These are phyloP conservation scores for Coriaria nepalensis DNA, from an alignment of 306 rosid species.

Conservation along the genomic window DNA sequence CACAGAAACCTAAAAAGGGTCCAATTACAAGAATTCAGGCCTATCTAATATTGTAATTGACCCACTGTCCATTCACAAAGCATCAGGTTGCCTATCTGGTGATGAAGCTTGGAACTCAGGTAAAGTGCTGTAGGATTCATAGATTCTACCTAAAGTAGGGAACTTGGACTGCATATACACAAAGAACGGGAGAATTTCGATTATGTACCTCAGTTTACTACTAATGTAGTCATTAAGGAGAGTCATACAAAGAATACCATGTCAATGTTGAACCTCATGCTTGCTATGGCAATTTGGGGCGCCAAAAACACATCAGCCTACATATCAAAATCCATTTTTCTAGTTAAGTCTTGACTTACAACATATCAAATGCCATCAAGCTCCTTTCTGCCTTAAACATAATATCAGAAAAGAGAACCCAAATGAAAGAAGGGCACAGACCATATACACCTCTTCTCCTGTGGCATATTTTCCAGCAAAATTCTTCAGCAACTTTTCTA, in stretches of 20 bases:
- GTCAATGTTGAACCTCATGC: slow-evolving; percentile 14
- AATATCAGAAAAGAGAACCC: neutral
- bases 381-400: too few species aligned
- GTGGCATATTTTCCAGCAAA: slow-evolving; percentile 24
- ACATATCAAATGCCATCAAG: neutral
- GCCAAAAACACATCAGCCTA: slow-evolving; percentile 38
- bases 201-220: neutral
- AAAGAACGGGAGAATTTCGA: neutral
- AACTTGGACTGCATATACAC: slow-evolving; percentile 29
- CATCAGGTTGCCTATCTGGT: slow-evolving; percentile 36
- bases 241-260: slow-evolving; percentile 22
- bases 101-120: slow-evolving; percentile 32
- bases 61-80: neutral
- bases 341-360: slow-evolving; percentile 3
- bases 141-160: slow-evolving; percentile 25
- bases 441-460: slow-evolving; percentile 31
- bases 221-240: slow-evolving; percentile 2
- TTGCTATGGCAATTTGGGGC: slow-evolving; percentile 21
- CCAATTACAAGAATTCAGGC: too few species aligned
- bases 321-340: slow-evolving; percentile 9
- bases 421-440: slow-evolving; percentile 7
- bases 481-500: slow-evolving; percentile 31
- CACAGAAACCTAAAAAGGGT: too few species aligned
- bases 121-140: slow-evolving; percentile 27
- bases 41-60: too few species aligned